Conservation (phyloP, 192 early-diverging fungal species). For the Helicostylum pulchrum region DNA sequence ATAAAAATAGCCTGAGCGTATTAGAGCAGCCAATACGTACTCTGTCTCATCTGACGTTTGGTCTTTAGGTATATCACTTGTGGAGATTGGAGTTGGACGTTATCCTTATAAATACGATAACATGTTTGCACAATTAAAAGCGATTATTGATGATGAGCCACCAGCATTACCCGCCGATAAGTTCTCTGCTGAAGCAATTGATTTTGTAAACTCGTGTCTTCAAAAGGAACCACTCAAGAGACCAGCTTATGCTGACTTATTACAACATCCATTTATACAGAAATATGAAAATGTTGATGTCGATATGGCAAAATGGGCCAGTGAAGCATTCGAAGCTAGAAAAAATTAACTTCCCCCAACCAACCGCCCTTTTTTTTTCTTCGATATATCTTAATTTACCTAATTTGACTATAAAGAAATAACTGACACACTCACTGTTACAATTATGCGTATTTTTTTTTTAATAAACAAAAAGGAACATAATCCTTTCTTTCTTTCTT, state of each 20-base stretch:
- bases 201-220: constrained; percentile 78
- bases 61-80: constrained; percentile 84
- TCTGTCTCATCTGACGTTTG: constrained; percentile 91
- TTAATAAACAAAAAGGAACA: too few relatives aligned
- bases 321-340: constrained; percentile 36
- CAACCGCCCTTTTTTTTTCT: too few relatives aligned
- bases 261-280: constrained; percentile 76
- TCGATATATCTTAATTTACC: too few relatives aligned
- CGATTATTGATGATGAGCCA: constrained; percentile 78
- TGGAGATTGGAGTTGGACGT: constrained; percentile 79
- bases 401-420: too few relatives aligned
- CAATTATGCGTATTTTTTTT: too few relatives aligned
- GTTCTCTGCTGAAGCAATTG: constrained; percentile 67
- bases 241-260: constrained; percentile 72
- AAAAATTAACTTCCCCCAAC: too few relatives aligned
- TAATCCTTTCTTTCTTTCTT: too few relatives aligned
- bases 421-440: too few relatives aligned
- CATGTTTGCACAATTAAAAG: constrained; percentile 84
- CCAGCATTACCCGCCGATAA: constrained; percentile 63
- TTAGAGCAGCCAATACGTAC: constrained; percentile 66
- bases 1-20: constrained; percentile 78
- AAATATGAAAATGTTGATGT: constrained; percentile 61
- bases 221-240: constrained; percentile 67
- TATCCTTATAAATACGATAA: constrained; percentile 79
- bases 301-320: constrained; percentile 84